phyloP scores from a whole-genome alignment of 352 stramenopile genomes.

The Phytophthora lateralis region DNA sequence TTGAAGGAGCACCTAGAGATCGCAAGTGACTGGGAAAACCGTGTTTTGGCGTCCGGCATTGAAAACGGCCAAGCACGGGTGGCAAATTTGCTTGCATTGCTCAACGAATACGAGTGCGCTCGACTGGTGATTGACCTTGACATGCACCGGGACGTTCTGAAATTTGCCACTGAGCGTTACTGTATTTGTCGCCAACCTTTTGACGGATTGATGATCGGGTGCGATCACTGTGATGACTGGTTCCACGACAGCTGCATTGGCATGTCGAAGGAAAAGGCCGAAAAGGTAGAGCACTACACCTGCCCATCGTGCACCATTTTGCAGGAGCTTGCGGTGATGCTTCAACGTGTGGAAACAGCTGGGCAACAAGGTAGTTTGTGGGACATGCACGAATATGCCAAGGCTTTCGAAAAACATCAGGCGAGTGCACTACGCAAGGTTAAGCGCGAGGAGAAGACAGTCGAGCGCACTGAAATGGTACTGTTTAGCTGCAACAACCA shows the following conservation, averaged over 20 bases:
- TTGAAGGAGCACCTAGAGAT: slow-evolving; percentile 82
- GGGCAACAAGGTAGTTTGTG: slow-evolving; percentile 79
- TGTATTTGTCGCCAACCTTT: slow-evolving; percentile 92
- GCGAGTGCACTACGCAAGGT: slow-evolving; percentile 73
- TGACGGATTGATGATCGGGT: slow-evolving; percentile 91
- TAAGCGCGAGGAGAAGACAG: slow-evolving; percentile 85
- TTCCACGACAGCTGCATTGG: slow-evolving; percentile 91
- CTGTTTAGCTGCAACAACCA: slow-evolving; percentile 84
- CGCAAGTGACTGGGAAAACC: slow-evolving; percentile 81
- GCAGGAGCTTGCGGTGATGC: slow-evolving; percentile 78
- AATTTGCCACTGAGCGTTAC: slow-evolving; percentile 92
- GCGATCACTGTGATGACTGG: slow-evolving; percentile 89
- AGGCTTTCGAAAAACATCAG: slow-evolving; percentile 84
- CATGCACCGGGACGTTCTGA: slow-evolving; percentile 89
- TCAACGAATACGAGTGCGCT: slow-evolving; percentile 85
- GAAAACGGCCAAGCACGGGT: slow-evolving; percentile 83
- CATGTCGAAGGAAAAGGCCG: slow-evolving; percentile 92
- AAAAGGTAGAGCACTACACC: slow-evolving; percentile 96
- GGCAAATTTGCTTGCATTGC: slow-evolving; percentile 60
- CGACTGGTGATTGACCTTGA: slow-evolving; percentile 84
- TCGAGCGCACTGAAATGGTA: slow-evolving; percentile 80
- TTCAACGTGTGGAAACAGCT: slow-evolving; percentile 49
- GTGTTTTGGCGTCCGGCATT: slow-evolving; percentile 75
- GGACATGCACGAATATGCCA: slow-evolving; percentile 82
- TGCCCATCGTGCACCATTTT: slow-evolving; percentile 94